Evolutionary conservation across 177 flowering plant species (phyloP).

Genomic region (Vitis hybrid): DNA sequence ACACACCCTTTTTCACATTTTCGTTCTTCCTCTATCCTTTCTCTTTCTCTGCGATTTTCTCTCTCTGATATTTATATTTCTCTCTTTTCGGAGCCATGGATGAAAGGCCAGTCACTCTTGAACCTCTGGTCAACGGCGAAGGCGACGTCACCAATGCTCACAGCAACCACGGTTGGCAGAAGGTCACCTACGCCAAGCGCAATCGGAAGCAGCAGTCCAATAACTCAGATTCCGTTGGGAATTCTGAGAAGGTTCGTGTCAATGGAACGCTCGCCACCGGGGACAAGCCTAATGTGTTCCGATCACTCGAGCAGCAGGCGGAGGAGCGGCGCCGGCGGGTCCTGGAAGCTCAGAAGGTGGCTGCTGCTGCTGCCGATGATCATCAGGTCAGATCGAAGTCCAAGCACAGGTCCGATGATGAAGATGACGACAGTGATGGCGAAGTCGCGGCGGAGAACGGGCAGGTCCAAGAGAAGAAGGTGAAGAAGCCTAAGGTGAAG

Average conservation of each 20-base stretch:
- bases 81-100: constrained; percentile 2
- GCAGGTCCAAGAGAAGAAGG: constrained; percentile 34
- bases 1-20: too few relatives aligned
- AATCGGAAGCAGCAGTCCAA: constrained; percentile 21
- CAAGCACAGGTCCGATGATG: constrained; percentile 28
- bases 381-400: constrained; percentile 21
- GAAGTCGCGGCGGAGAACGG: constrained; percentile 19
- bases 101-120: constrained; percentile 4
- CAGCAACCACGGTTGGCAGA: constrained; percentile 35
- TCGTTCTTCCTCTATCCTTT: not conserved
- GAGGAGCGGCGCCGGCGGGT: constrained; percentile 59
- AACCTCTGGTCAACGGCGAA: constrained; percentile 10
- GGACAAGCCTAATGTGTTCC: constrained; percentile 42
- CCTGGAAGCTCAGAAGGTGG: constrained; percentile 47
- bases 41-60: not conserved
- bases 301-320: constrained; percentile 59
- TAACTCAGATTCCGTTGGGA: constrained; percentile 1
- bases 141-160: not conserved
- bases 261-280: constrained; percentile 14
- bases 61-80: too few relatives aligned
- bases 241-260: not conserved
- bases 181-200: constrained; percentile 32
- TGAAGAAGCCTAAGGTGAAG: constrained; percentile 65
- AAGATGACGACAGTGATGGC: constrained; percentile 18
- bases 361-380: constrained; percentile 19